Conservation (phyloP, 208 protist species). For the Crithidia fasciculata region DNA sequence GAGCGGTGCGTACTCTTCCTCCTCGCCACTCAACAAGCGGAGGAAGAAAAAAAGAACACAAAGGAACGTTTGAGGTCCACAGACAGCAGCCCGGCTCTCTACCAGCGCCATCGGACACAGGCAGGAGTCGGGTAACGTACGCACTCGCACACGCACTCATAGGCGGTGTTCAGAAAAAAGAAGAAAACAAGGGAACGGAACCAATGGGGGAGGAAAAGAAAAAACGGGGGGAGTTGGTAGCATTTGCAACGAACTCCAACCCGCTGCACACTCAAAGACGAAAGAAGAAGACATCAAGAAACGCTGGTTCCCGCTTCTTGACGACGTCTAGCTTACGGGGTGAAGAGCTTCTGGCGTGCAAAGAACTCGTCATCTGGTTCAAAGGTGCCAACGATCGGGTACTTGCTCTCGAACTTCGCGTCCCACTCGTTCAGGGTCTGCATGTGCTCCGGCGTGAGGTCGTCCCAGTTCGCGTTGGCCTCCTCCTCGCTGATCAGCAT, state of each 20-base stretch:
- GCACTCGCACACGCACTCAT: no score
- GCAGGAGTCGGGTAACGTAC: no score
- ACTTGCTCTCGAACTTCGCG: conserved; percentile 76
- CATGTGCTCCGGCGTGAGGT: conserved; percentile 65
- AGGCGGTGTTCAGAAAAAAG: background rate
- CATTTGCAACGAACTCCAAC: no score
- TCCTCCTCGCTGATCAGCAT: conserved; percentile 82
- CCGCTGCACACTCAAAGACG: no score
- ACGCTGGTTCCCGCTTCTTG: background rate
- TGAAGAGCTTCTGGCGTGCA: conserved; percentile 46
- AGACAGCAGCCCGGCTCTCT: no score
- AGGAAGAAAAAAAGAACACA: no score
- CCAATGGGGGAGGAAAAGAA: background rate
- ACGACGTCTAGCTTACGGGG: conserved; percentile 9
- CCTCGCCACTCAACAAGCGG: no score
- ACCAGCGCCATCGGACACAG: no score
- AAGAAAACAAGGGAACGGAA: background rate
- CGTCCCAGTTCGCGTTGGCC: conserved; percentile 78
- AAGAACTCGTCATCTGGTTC: conserved; percentile 49
- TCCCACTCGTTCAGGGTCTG: conserved; percentile 78
- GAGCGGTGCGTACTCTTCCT: no score
- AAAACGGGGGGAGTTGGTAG: no score
- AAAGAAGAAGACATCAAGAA: no score
- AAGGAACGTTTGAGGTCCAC: no score
- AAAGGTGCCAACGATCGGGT: conserved; percentile 71